These are phyloP conservation scores for Claviceps lovelessii DNA, from an alignment of 2,329 filamentous ascomycete species.

Conservation along the genomic window DNA sequence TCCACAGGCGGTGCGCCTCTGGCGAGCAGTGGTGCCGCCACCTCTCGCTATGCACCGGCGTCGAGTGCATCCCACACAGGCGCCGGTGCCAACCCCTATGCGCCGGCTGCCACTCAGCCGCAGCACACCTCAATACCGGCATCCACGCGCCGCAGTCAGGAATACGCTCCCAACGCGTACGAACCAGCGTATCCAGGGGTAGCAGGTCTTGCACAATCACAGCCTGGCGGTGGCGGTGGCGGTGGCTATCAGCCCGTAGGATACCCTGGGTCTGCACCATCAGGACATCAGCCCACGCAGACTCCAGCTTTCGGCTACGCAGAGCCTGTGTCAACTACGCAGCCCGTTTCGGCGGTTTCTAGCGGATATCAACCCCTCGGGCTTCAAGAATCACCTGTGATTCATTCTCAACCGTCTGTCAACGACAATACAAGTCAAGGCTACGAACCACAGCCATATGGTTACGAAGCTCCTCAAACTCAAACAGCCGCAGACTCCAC, in stretches of 20 bases:
- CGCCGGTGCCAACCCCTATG: conserved; percentile 15
- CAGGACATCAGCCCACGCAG: conserved; percentile 15
- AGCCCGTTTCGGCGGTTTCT: conserved; percentile 2
- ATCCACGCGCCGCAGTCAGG: not conserved
- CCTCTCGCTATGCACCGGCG: conserved; percentile 26
- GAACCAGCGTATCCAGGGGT: conserved; percentile 18
- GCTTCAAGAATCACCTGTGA: conserved; percentile 13
- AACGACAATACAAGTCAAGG: conserved; percentile 13
- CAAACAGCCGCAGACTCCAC: conserved; percentile 16
- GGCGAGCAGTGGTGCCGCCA: conserved; percentile 15
- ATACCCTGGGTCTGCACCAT: conserved; percentile 2
- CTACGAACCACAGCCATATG: conserved; percentile 35
- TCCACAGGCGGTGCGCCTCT: conserved; percentile 19
- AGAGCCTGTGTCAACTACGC: not conserved
- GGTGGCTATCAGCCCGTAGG: conserved; percentile 8
- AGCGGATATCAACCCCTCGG: conserved; percentile 17
- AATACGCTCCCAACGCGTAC: conserved; percentile 18
- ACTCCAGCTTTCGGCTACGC: not conserved
- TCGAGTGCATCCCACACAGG: conserved; percentile 6
- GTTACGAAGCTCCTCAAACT: conserved; percentile 32
- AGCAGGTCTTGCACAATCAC: conserved; percentile 4
- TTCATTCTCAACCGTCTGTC: conserved; percentile 7
- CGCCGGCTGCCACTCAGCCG: conserved; percentile 26
- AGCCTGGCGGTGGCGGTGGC: conserved; percentile 4
- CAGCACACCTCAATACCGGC: not conserved